Evolutionary conservation across 1,284 basidiomycete genomes (phyloP), one percentile per base, ranked within the genome.

Genomic region (Cutaneotrichosporon sp.): DNA sequence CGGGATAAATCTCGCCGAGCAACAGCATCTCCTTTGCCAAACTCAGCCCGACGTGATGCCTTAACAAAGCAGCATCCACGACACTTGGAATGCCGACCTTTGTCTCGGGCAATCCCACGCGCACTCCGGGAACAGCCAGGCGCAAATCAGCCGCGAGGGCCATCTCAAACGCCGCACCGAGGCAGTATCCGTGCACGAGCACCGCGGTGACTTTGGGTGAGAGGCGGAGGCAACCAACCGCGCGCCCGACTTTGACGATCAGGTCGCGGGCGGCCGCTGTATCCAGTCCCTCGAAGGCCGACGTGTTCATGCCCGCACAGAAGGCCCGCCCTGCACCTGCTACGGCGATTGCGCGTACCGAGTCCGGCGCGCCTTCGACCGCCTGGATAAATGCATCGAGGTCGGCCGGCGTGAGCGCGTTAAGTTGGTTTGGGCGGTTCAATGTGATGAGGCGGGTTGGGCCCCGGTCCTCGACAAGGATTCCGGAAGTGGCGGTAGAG

Each of bases 121-220:
- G 13, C 22, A 52, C 52, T 13, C 40, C 56, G 4, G 42, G 56
- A 21, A 14, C 36, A 6, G 64, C 60, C 2, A 65, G 18, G 32
- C 66, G 61, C 21, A 68, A 56, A 34, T 68, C 66, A 31, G 66
- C 66, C 14, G 61, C 58, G 52, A 68, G 66, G 14, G 66, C 66
- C 61, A 68, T 63, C 62, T 68, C 66, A 18, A 68, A 68, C 36
- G 46, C 66, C n/a, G 66, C 66, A 9, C 66, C 66, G 26, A 68
- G 46, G 31, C 61, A 61, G 64, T 65, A 59, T 0, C 66, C 66
- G 49, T 65, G 31, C 51, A 68, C n/a, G 16, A 65, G 51, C 10
- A 68, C 66, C 0, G 66, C 66, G n/a, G 66, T 68, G 26, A 64
- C 64, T 36, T 61, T 61, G 18, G 64, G 66, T 2, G 18, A 21